These are phyloP conservation scores for Nosema muscidifuracis DNA, from an alignment of 371 early-diverging fungal species.

Conservation along the genomic window DNA sequence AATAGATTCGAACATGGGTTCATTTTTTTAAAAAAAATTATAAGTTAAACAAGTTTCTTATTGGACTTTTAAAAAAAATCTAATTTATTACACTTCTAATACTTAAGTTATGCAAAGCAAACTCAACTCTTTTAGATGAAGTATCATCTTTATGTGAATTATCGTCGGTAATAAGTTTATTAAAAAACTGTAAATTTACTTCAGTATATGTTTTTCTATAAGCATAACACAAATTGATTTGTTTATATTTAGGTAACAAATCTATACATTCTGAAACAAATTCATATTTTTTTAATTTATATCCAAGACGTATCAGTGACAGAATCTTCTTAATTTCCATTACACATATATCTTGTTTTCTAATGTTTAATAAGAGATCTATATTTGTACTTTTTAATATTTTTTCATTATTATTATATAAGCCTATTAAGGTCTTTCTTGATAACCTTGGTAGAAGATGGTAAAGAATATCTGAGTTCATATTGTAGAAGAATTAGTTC, in stretches of 20 bases:
- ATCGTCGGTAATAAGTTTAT: too few relatives aligned
- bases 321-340: not conserved
- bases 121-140: too few relatives aligned
- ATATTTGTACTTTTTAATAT: not conserved
- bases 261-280: not conserved
- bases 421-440: not conserved
- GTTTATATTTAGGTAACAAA: not conserved
- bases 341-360: not conserved
- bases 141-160: too few relatives aligned
- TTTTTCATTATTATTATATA: not conserved
- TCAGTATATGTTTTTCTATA: too few relatives aligned
- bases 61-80: too few relatives aligned
- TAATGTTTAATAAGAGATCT: not conserved
- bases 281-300: not conserved
- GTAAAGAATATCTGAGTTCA: not conserved
- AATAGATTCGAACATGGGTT: slow-evolving; percentile 38
- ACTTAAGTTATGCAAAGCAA: too few relatives aligned
- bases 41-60: too few relatives aligned
- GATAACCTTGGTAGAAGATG: not conserved
- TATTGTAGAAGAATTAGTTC: not conserved
- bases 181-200: too few relatives aligned
- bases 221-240: not conserved
- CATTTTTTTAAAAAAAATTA: too few relatives aligned
- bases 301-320: not conserved
- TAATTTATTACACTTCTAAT: too few relatives aligned